Percentiles rank a stretch among this genome's conserved stretches.
These are phyloP conservation scores for Batrachochytrium dendrobatidis DNA, from an alignment of 371 early-diverging fungal genomes.

Conservation along the genomic window DNA sequence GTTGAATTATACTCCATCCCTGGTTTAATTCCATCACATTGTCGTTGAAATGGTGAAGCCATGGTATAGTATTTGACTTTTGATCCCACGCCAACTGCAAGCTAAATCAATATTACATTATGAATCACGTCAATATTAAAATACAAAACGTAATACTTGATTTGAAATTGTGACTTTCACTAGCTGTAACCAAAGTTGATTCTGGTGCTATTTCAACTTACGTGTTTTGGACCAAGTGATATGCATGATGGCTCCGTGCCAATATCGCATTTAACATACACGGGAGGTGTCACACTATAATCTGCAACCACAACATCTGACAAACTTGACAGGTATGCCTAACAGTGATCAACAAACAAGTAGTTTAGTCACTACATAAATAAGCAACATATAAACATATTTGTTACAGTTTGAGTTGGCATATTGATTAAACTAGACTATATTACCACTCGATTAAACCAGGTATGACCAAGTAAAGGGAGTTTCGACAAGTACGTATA, in stretches of 20 bases:
- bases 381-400: background rate
- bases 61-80: background rate
- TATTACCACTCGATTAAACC: slow-evolving; percentile 17
- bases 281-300: slow-evolving; percentile 11
- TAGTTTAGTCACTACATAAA: too few species aligned
- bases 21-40: background rate
- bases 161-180: too few species aligned
- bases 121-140: too few species aligned
- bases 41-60: background rate
- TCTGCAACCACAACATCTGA: slow-evolving; percentile 27
- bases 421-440: too few species aligned
- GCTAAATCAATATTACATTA: background rate
- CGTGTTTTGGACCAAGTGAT: slow-evolving; percentile 32
- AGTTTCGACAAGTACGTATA: slow-evolving; percentile 33
- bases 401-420: too few species aligned
- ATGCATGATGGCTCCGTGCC: slow-evolving; percentile 34
- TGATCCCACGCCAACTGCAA: background rate
- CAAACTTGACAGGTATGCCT: slow-evolving; percentile 28
- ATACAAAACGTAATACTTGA: too few species aligned
- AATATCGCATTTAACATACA: slow-evolving; percentile 21
- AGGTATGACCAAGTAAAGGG: slow-evolving; percentile 24
- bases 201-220: too few species aligned
- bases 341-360: background rate
- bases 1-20: background rate
- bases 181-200: too few species aligned